Evolutionary conservation across 2,329 filamentous ascomycete species (phyloP).

Genomic region (Penicillium aurantiogriseum): DNA sequence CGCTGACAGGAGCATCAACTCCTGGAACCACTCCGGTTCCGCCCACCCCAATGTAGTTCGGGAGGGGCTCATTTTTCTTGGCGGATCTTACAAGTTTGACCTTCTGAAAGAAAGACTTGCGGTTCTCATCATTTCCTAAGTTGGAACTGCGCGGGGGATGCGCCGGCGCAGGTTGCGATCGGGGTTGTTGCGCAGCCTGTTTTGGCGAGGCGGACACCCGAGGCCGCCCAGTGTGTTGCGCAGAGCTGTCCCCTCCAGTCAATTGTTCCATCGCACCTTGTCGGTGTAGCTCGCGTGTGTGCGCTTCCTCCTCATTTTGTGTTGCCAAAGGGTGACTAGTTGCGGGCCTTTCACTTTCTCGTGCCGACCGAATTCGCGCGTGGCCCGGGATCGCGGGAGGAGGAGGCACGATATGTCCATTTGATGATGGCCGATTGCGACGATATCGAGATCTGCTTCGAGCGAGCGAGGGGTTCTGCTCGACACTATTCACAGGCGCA

Average conservation of each 20-base stretch:
- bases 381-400: conserved; percentile 14
- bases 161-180: neutral
- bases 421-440: conserved; percentile 26
- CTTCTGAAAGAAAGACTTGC: conserved; percentile 33
- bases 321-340: neutral
- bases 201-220: conserved; percentile 3
- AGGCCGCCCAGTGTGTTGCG: conserved; percentile 10
- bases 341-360: neutral
- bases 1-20: conserved; percentile 75
- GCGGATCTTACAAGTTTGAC: conserved; percentile 23
- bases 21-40: conserved; percentile 45
- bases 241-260: conserved; percentile 26
- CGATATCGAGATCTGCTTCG: conserved; percentile 39
- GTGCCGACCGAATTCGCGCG: neutral
- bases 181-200: neutral
- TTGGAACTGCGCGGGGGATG: neutral
- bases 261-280: conserved; percentile 37
- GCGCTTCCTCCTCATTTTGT: conserved; percentile 14
- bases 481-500: neutral
- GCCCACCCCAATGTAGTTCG: conserved; percentile 23
- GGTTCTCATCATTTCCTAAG: conserved; percentile 19
- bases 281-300: conserved; percentile 27
- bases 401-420: conserved; percentile 6
- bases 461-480: conserved; percentile 28
- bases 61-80: conserved; percentile 13